A percentile compares a stretch with the other conserved stretches of the same genome.
Evolutionary conservation across 306 rosid genomes (phyloP).

Genomic region (Corylus heterophylla): DNA sequence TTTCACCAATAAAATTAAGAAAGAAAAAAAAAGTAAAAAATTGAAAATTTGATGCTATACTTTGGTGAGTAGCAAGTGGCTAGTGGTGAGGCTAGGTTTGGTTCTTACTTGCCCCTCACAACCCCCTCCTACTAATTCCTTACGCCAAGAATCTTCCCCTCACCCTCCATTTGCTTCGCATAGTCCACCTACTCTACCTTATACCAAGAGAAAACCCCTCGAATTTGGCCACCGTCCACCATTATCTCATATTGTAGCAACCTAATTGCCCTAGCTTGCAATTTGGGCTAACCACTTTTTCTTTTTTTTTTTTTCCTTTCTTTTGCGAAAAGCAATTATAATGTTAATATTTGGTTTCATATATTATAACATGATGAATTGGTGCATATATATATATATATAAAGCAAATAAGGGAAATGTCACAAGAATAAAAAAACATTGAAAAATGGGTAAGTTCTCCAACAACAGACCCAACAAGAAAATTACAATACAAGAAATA

Average conservation of each 20-base stretch:
- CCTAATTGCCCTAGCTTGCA: no score
- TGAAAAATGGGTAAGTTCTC: no score
- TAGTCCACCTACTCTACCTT: slow-evolving; percentile 45
- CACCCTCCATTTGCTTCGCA: slow-evolving; percentile 19
- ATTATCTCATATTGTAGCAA: not conserved
- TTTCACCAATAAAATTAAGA: slow-evolving; percentile 16
- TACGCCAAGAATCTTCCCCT: slow-evolving; percentile 64
- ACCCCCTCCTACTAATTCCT: slow-evolving; percentile 40
- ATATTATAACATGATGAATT: no score
- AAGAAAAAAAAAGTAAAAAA: not conserved
- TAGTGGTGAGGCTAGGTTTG: slow-evolving; percentile 47
- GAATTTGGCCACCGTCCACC: slow-evolving; percentile 32
- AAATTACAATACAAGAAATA: no score
- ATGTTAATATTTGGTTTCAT: no score
- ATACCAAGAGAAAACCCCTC: slow-evolving; percentile 37
- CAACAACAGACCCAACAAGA: no score
- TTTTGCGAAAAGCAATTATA: no score
- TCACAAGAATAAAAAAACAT: no score
- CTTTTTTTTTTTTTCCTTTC: no score
- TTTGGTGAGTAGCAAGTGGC: slow-evolving; percentile 37
- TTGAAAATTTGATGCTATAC: slow-evolving; percentile 56
- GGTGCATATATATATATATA: no score
- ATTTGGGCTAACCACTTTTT: no score
- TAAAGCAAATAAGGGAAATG: no score
- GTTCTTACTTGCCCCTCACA: slow-evolving; percentile 64